Conservation (phyloP, 225 moss, liverwort and hornwort genomes). For the Lunularia cruciata region DNA sequence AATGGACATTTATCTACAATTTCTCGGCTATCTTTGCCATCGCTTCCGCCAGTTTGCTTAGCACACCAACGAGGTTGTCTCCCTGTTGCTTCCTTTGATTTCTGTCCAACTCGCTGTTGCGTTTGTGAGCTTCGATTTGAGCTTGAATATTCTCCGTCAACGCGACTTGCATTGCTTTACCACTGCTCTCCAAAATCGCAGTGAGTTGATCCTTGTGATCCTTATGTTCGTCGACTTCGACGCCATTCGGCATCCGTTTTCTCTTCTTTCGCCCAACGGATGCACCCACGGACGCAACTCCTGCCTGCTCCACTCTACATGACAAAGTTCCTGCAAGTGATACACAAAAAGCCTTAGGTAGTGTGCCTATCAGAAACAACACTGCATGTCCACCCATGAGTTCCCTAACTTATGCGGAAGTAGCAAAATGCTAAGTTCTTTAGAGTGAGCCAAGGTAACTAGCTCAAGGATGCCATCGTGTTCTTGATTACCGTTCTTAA, state of each 20-base stretch:
- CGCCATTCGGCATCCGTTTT: constrained; percentile 28
- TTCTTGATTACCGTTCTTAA: no score
- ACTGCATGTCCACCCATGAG: no score
- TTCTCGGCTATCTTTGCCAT: constrained; percentile 43
- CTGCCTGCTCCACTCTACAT: constrained; percentile 30
- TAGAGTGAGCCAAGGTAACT: no score
- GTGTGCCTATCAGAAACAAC: no score
- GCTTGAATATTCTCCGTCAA: constrained; percentile 40
- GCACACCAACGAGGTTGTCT: constrained; percentile 36
- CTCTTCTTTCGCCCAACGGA: constrained; percentile 31
- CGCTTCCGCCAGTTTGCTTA: constrained; percentile 37
- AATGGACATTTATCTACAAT: constrained; percentile 26
- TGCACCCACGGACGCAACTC: constrained; percentile 9
- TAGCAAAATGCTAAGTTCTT: no score
- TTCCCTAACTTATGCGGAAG: no score
- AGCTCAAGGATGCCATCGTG: no score
- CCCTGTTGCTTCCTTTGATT: constrained; percentile 42
- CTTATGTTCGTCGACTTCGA: constrained; percentile 30
- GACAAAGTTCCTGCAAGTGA: constrained; percentile 29
- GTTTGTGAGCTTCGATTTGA: constrained; percentile 39
- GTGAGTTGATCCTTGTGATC: constrained; percentile 34
- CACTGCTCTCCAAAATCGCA: constrained; percentile 38
- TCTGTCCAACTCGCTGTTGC: constrained; percentile 41
- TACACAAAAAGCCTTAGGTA: no score
- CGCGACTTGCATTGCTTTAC: constrained; percentile 34